Conservation (phyloP, 2,329 filamentous ascomycete species). For the Microascus cirrosus region DNA sequence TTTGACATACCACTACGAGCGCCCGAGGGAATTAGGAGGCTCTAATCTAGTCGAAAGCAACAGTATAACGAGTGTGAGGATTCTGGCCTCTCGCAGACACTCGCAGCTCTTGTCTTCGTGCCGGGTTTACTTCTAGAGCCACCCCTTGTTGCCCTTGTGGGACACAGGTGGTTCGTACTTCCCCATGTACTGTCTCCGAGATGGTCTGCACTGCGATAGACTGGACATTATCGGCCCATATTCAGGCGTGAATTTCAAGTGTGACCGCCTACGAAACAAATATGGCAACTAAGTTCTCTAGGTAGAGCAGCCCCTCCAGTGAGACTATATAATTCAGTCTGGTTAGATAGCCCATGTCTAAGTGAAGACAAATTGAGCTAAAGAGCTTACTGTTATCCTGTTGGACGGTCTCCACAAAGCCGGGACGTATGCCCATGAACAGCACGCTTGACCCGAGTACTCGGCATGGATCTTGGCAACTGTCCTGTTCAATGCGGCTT, state of each 20-base stretch:
- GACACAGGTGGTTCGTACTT: neutral
- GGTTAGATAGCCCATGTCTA: neutral
- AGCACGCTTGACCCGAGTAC: slow-evolving; percentile 36
- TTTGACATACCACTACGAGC: too few species aligned
- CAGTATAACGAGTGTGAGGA: too few species aligned
- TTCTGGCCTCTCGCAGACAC: too few species aligned
- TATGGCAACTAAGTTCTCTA: neutral
- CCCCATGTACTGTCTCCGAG: neutral
- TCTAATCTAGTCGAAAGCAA: too few species aligned
- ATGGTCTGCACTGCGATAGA: neutral
- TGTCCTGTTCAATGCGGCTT: slow-evolving; percentile 36
- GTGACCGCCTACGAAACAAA: neutral
- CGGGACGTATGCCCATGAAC: slow-evolving; percentile 20
- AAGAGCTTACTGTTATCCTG: neutral
- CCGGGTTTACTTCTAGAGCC: neutral
- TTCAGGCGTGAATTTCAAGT: neutral
- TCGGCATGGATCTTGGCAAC: slow-evolving; percentile 38
- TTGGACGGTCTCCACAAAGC: neutral
- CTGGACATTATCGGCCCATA: neutral
- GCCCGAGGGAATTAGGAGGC: too few species aligned
- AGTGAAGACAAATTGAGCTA: too few species aligned
- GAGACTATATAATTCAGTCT: neutral
- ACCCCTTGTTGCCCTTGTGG: neutral
- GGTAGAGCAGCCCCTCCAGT: neutral
- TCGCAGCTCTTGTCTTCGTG: too few species aligned